Evolutionary conservation across 176 grass and related monocot genomes (phyloP), one percentile per base, ranked within the genome.

Genomic region (Pharus latifolius): DNA sequence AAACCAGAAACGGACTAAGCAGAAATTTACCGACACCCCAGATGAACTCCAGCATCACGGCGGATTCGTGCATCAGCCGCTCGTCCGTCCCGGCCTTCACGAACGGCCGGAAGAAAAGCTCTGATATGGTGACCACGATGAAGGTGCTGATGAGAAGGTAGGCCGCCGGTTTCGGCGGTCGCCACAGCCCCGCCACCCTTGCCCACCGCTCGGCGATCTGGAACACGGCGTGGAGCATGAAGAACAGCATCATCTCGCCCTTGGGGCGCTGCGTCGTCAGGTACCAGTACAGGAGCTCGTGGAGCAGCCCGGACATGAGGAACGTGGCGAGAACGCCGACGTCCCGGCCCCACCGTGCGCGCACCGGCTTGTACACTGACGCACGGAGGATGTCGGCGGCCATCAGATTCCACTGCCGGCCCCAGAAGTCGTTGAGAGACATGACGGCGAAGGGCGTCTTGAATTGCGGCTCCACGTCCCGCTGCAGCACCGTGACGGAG

Each of bases 381-480:
- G 44, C 71, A 10, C 91, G 79, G 24, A 95, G 91, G 55, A 87
- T 79, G 72, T 89, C 91, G 15, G 85, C 83, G 56, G 84, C 91
- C 86, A 95, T 81, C 11, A 90, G 53, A 63, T 95, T 95, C 91
- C 91, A 95, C 56, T 85, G 83, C 60, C 83, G 77, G 18, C 91
- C 86, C 91, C 91, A 95, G 61, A 90, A 90, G 19, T 72, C 80
- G 14, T 3, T 34, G 0, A 95, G 25, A 10, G 91, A 95, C 6
- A 35, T 19, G n/a, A 66, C 68, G 4, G 74, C 70, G 16, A 86
- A 85, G 24, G 91, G 91, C 59, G 76, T 50, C 49, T 79, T 77
- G 91, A 95, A 90, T 42, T 81, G 91, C 27, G 64, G 59, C 56
- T 95, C 91, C 53, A 95, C 34, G 63, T 31, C 68, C 15, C 65